Evolutionary conservation across 495 filamentous ascomycete genomes (phyloP), one percentile per base, ranked within the genome.

Genomic region (Penicillium coffeae): DNA sequence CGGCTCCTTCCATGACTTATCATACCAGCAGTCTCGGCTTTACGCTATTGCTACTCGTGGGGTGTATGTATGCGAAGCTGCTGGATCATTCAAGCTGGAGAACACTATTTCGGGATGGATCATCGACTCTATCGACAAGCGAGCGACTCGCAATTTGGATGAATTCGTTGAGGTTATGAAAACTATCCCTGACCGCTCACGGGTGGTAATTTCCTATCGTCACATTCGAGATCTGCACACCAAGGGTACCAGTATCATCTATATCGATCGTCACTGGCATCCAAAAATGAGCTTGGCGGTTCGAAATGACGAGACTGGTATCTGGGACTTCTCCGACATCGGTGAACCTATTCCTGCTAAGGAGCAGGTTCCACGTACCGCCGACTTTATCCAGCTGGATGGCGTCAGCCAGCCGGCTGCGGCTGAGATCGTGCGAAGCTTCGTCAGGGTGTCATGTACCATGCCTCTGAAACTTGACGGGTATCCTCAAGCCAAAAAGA

Each of bases 381-480:
- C 89, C 13, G 84, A 89, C 45, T 99, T 99, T 62, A 92, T 96
- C 54, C 81, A 86, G 55, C 76, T 97, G 30, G 88, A 95, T 58
- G 88, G 90, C 58, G 84, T 89, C n/a, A 86, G 83, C 44, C 85
- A 96, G 62, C 88, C 89, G 16, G 88, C 89, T 35, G 89, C 91
- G 4, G 90, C 90, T 8, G 91, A 95, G 58, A 80, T 96, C 51
- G 85, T 99, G 36, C 82, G 89, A 50, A 95, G 90, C 64, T 99
- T 99, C 59, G 93, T 99, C 27, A 85, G 92, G 8, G 85, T 99
- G 21, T 83, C 84, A 14, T 96, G 90, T 53, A 85, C 83, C 15
- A 90, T 97, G 85, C 93, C 93, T 2, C 66, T 97, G 48, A 97
- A 96, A 70, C 77, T 99, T 3, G 94, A 99, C 63, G 93, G 93